These are phyloP conservation scores for Diplodia seriata DNA, from an alignment of 2,329 filamentous ascomycete genomes.

Conservation along the genomic window DNA sequence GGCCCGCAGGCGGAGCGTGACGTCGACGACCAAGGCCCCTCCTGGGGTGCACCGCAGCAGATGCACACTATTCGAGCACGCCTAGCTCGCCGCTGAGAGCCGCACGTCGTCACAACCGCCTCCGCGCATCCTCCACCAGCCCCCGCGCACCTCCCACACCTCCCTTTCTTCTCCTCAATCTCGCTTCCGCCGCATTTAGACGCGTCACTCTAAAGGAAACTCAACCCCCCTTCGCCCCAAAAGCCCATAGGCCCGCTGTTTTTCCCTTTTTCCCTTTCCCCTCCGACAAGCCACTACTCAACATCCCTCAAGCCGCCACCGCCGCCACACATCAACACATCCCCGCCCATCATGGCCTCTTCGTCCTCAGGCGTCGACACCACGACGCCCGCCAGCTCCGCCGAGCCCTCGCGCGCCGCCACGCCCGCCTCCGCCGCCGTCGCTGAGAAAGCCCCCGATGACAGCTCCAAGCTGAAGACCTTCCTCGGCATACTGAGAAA, in stretches of 20 bases:
- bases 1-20: conserved; percentile 20
- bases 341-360: conserved; percentile 36
- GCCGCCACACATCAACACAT: conserved; percentile 3
- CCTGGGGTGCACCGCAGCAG: conserved; percentile 19
- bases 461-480: conserved; percentile 86
- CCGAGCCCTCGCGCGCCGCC: conserved; percentile 46
- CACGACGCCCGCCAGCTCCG: conserved; percentile 43
- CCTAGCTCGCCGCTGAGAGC: conserved; percentile 25
- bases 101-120: conserved; percentile 4
- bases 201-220: conserved; percentile 22
- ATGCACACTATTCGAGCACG: conserved; percentile 8
- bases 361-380: conserved; percentile 36
- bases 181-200: conserved; percentile 30
- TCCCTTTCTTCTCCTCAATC: conserved; percentile 24
- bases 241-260: conserved; percentile 15
- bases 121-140: not conserved
- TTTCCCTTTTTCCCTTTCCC: conserved; percentile 28
- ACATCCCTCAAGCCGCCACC: conserved; percentile 11
- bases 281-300: not conserved
- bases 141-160: conserved; percentile 5
- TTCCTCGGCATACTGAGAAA: conserved; percentile 88
- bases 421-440: conserved; percentile 44
- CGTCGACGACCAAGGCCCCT: conserved; percentile 12
- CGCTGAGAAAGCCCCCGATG: conserved; percentile 69
- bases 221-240: conserved; percentile 23